Evolutionary conservation across 2,329 filamentous ascomycete species (phyloP).

Genomic region (Corynespora cassiicola): DNA sequence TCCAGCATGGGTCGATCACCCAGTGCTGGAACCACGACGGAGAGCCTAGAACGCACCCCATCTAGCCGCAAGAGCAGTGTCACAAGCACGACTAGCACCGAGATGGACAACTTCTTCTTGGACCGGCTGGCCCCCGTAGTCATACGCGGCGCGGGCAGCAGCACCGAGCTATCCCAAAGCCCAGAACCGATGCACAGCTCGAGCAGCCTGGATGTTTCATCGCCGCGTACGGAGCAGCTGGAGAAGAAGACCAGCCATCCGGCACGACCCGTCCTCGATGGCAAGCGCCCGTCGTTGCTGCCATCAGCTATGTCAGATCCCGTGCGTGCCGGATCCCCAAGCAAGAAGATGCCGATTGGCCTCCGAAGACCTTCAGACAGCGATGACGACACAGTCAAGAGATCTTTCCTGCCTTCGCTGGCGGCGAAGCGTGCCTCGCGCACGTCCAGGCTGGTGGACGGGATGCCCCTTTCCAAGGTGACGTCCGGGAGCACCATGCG

Average conservation of each 20-base stretch:
- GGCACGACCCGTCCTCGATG: slow-evolving; percentile 23
- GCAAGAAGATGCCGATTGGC: slow-evolving; percentile 34
- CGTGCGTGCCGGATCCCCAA: slow-evolving; percentile 35
- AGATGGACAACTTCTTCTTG: slow-evolving; percentile 55
- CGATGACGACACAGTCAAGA: slow-evolving; percentile 43
- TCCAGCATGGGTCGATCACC: slow-evolving; percentile 56
- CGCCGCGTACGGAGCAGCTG: slow-evolving; percentile 14
- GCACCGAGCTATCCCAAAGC: slow-evolving; percentile 41
- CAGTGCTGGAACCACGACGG: slow-evolving; percentile 50
- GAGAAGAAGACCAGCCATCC: slow-evolving; percentile 27
- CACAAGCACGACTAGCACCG: slow-evolving; percentile 48
- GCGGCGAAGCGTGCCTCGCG: slow-evolving; percentile 35
- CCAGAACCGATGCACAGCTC: slow-evolving; percentile 44
- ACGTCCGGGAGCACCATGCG: slow-evolving; percentile 21
- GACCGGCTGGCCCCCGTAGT: slow-evolving; percentile 53
- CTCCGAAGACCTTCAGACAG: slow-evolving; percentile 42
- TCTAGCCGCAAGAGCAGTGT: slow-evolving; percentile 52
- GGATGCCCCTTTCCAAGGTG: slow-evolving; percentile 16
- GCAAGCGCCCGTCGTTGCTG: slow-evolving; percentile 33
- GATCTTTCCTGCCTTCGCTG: slow-evolving; percentile 39
- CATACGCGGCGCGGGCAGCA: slow-evolving; percentile 52
- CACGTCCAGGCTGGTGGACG: slow-evolving; percentile 30
- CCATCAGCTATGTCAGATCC: slow-evolving; percentile 48
- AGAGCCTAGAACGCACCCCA: slow-evolving; percentile 40
- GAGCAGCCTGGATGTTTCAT: slow-evolving; percentile 40